A percentile compares a stretch with the other conserved stretches of the same genome.
Conservation (phyloP, 768 basidiomycete species). For the Lyophyllum shimeji region DNA sequence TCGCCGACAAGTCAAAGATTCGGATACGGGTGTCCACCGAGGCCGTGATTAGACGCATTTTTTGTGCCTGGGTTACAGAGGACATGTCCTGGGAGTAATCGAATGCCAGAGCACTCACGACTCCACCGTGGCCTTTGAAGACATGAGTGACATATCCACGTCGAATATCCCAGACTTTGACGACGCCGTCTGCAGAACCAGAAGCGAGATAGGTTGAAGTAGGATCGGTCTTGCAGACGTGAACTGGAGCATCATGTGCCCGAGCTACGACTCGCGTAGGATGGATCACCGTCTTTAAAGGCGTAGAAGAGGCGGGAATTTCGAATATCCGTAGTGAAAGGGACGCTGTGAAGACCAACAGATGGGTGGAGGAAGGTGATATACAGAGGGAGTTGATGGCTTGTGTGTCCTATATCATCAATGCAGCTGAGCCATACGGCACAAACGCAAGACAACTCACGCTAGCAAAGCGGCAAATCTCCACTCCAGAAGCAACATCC, state of each 20-base stretch:
- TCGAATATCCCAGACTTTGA: constrained; percentile 93
- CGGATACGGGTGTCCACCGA: constrained; percentile 91
- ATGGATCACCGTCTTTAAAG: constrained; percentile 50
- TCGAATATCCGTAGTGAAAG: constrained; percentile 83
- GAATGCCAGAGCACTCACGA: constrained; percentile 88
- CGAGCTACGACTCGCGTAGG: constrained; percentile 76
- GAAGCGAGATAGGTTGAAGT: constrained; percentile 91
- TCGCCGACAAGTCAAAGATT: constrained; percentile 85
- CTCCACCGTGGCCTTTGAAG: constrained; percentile 97
- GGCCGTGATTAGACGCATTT: constrained; percentile 84
- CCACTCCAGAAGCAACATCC: constrained; percentile 67
- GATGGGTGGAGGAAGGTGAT: constrained; percentile 69
- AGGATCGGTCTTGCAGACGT: constrained; percentile 82
- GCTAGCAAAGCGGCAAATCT: constrained; percentile 80
- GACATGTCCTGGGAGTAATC: constrained; percentile 70
- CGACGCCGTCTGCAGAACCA: constrained; percentile 93
- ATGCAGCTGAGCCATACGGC: constrained; percentile 1
- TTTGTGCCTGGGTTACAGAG: constrained; percentile 41
- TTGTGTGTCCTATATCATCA: constrained; percentile 68
- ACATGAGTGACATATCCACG: constrained; percentile 91
- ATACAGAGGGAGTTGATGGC: constrained; percentile 82
- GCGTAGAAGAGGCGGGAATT: constrained; percentile 51
- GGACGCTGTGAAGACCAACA: constrained; percentile 80
- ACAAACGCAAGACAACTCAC: constrained; percentile 48
- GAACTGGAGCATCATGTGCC: constrained; percentile 93